phyloP scores from a whole-genome alignment of 192 early-diverging fungal genomes.

The Chytriomyces hyalinus region DNA sequence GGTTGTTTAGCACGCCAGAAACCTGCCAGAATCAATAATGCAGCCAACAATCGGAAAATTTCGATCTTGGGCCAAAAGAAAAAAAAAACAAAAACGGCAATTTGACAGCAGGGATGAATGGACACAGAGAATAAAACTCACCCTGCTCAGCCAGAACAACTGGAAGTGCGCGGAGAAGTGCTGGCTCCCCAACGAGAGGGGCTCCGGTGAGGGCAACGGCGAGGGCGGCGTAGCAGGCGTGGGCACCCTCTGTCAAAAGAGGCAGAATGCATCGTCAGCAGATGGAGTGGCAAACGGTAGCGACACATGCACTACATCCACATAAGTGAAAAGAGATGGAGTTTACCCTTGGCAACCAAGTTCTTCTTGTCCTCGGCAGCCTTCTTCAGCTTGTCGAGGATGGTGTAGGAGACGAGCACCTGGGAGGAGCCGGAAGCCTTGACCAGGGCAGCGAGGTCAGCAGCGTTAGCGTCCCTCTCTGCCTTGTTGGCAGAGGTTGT shows the following conservation, averaged over 20 bases:
- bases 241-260: slow-evolving; percentile 66
- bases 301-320: no score
- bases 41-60: neutral
- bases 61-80: neutral
- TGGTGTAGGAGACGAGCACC: slow-evolving; percentile 61
- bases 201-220: slow-evolving; percentile 61
- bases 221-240: slow-evolving; percentile 64
- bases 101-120: neutral
- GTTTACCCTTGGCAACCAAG: neutral
- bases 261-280: slow-evolving; percentile 11
- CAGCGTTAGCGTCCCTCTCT: slow-evolving; percentile 61
- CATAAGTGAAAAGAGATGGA: no score
- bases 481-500: slow-evolving; percentile 42
- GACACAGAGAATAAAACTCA: neutral
- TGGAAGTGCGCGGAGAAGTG: slow-evolving; percentile 67
- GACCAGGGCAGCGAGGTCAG: slow-evolving; percentile 63
- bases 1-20: neutral
- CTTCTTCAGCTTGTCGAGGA: slow-evolving; percentile 63
- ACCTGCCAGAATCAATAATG: neutral
- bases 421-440: slow-evolving; percentile 61
- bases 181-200: slow-evolving; percentile 62
- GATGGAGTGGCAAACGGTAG: no score
- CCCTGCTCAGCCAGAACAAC: slow-evolving; percentile 63
- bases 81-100: slow-evolving; percentile 13
- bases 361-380: slow-evolving; percentile 76